Evolutionary conservation across 768 basidiomycete genomes (phyloP).

Genomic region (Psilocybe cyanescens): DNA sequence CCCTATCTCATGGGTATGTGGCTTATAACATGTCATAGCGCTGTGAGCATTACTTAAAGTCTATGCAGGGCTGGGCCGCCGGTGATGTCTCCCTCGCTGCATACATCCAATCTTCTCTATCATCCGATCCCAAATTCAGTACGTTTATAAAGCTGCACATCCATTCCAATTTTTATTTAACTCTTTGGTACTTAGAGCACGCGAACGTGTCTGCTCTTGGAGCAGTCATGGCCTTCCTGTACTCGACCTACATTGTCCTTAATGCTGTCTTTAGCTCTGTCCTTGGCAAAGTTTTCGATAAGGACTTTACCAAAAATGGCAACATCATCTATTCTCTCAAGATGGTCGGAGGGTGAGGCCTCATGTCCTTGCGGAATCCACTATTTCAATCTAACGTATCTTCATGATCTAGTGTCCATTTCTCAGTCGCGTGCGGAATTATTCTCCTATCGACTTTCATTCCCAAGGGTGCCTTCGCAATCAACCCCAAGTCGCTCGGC

Average conservation of each 20-base stretch:
- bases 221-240: slow-evolving; percentile 37
- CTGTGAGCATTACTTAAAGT: not conserved
- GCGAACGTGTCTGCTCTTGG: slow-evolving; percentile 31
- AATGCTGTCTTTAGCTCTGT: slow-evolving; percentile 34
- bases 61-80: slow-evolving; percentile 35
- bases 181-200: slow-evolving; percentile 22
- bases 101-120: slow-evolving; percentile 33
- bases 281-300: slow-evolving; percentile 35
- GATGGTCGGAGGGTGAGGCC: slow-evolving; percentile 32
- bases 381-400: not conserved
- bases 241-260: slow-evolving; percentile 37
- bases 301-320: slow-evolving; percentile 23
- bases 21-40: not conserved
- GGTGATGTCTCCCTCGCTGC: slow-evolving; percentile 39
- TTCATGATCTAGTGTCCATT: slow-evolving; percentile 25
- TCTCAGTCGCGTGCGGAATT: slow-evolving; percentile 30
- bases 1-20: slow-evolving; percentile 32
- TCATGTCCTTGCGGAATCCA: not conserved
- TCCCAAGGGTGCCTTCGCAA: slow-evolving; percentile 31
- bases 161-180: not conserved
- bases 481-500: slow-evolving; percentile 35
- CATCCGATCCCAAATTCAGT: slow-evolving; percentile 30
- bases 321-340: slow-evolving; percentile 26
- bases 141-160: not conserved
- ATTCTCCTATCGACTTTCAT: slow-evolving; percentile 33